phyloP scores from a whole-genome alignment of 805 yeast species.

The Yarrowia keelungensis region DNA sequence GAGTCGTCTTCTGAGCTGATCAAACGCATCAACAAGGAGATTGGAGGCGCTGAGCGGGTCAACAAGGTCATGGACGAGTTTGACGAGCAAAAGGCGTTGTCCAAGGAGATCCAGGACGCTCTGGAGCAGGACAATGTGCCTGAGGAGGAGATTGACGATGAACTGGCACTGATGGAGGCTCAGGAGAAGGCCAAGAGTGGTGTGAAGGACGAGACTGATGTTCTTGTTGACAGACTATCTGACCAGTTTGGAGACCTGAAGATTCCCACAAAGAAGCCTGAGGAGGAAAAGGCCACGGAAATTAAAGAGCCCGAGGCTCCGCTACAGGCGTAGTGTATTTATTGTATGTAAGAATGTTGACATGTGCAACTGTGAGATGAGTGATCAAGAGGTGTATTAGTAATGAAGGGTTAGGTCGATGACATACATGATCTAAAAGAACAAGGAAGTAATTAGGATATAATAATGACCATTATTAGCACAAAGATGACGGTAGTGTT shows the following conservation, averaged over 20 bases:
- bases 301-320: slow-evolving; percentile 1
- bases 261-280: slow-evolving; percentile 1
- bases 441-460: too few relatives aligned
- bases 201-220: slow-evolving; percentile 1
- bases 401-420: too few relatives aligned
- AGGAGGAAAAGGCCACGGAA: background rate
- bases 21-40: slow-evolving; percentile 32
- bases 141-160: slow-evolving; percentile 38
- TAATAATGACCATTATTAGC: too few relatives aligned
- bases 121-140: slow-evolving; percentile 28
- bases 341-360: background rate
- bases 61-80: slow-evolving; percentile 38
- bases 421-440: too few relatives aligned
- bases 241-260: slow-evolving; percentile 24
- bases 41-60: slow-evolving; percentile 38
- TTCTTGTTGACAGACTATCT: slow-evolving; percentile 2
- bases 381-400: too few relatives aligned
- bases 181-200: slow-evolving; percentile 28
- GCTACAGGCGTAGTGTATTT: slow-evolving; percentile 25
- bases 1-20: slow-evolving; percentile 21
- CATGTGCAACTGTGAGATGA: too few relatives aligned
- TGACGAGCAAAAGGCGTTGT: slow-evolving; percentile 31
- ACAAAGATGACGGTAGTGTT: too few relatives aligned
- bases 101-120: slow-evolving; percentile 15
- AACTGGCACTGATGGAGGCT: slow-evolving; percentile 28